Evolutionary conservation across 805 yeast genomes (phyloP).

Genomic region (Candida dajiaensis): DNA sequence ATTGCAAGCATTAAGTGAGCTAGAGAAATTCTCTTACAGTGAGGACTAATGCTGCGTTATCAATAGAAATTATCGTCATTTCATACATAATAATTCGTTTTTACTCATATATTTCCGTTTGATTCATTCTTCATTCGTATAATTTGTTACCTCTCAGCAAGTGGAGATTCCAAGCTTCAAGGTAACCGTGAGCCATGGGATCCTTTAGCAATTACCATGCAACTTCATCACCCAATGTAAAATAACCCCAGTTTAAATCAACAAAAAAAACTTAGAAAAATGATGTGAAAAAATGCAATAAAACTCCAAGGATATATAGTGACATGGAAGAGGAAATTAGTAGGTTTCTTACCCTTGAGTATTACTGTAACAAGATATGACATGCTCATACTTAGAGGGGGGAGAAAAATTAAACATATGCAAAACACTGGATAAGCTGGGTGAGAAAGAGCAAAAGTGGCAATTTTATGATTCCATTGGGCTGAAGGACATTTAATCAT

Average conservation of each 20-base stretch:
- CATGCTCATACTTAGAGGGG: not conserved
- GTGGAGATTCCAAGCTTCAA: not conserved
- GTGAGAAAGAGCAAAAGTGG: not conserved
- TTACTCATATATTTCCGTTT: not conserved
- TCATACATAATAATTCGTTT: not conserved
- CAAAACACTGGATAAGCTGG: not conserved
- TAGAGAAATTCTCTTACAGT: slow-evolving; percentile 15
- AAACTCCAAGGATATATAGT: not conserved
- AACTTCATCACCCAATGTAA: not conserved
- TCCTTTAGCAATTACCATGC: not conserved
- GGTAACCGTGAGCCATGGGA: not conserved
- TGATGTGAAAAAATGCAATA: not conserved
- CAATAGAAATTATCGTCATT: not conserved
- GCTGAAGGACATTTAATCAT: slow-evolving; percentile 9
- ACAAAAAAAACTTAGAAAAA: not conserved
- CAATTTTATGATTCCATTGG: not conserved
- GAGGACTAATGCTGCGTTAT: slow-evolving; percentile 3
- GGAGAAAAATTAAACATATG: not conserved
- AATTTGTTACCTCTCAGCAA: not conserved
- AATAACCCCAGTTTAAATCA: not conserved
- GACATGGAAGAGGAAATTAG: not conserved
- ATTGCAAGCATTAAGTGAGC: slow-evolving; percentile 11
- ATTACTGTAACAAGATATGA: not conserved
- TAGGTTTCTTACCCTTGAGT: not conserved
- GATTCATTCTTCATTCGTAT: not conserved